phyloP scores from a whole-genome alignment of 441 rosid genomes.

The Adansonia madagascariensis region DNA sequence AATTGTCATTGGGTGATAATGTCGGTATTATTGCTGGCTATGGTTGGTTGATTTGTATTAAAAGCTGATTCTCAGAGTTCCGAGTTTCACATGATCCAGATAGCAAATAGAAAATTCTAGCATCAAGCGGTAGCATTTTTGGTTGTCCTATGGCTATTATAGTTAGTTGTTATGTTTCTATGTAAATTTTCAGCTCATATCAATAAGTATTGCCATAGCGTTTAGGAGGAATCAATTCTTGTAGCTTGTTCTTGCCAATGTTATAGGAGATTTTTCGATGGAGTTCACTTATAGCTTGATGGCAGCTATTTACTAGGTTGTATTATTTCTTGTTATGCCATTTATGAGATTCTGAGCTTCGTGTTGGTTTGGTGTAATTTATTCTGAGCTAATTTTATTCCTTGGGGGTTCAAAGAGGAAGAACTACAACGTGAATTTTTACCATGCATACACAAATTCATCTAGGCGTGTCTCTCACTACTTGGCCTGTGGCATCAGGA shows the following conservation, averaged over 20 bases:
- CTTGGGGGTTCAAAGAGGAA: not conserved
- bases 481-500: no score
- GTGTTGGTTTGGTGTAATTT: not conserved
- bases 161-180: not conserved
- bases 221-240: not conserved
- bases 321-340: not conserved
- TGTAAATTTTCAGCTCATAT: not conserved
- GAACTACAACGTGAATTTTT: no score
- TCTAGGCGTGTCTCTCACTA: no score
- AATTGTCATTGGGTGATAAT: constrained; percentile 32
- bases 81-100: not conserved
- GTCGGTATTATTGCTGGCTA: constrained; percentile 29
- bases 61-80: not conserved
- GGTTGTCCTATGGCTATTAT: not conserved
- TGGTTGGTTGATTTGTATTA: constrained; percentile 14
- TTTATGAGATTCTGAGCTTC: not conserved
- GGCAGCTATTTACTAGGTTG: not conserved
- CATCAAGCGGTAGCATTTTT: not conserved
- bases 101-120: not conserved
- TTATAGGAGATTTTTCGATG: not conserved
- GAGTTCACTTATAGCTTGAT: not conserved
- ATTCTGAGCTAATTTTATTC: not conserved
- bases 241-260: not conserved
- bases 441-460: no score
- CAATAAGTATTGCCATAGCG: not conserved